Percentiles rank a stretch among this genome's conserved stretches.
phyloP scores from a whole-genome alignment of 139 green algal species.

The Closterium sp. region DNA sequence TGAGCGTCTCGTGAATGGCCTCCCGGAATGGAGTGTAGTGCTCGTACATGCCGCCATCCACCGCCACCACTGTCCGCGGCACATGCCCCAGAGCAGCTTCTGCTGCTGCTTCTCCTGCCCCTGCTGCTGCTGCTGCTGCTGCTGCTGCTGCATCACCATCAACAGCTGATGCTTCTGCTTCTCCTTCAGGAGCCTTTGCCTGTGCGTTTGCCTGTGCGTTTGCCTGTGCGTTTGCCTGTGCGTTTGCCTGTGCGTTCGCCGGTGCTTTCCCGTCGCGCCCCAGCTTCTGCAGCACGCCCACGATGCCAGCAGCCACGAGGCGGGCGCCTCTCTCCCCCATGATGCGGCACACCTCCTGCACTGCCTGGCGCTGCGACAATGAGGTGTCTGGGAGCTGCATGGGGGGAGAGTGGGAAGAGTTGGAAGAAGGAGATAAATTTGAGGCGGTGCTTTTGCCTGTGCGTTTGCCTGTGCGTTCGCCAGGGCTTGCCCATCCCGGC shows the following conservation, averaged over 20 bases:
- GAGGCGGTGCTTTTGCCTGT: too few species aligned
- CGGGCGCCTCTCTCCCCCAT: conserved; percentile 8
- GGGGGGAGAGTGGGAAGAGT: too few species aligned
- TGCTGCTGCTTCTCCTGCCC: neutral
- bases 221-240: too few species aligned
- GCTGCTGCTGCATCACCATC: too few species aligned
- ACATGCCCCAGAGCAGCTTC: neutral
- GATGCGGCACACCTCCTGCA: conserved; percentile 11
- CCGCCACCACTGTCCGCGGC: conserved; percentile 4
- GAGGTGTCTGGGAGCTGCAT: conserved; percentile 5
- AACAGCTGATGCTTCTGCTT: neutral
- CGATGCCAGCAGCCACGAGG: conserved; percentile 21
- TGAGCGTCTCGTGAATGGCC: neutral
- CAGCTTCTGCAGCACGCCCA: conserved; percentile 42
- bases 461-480: too few species aligned
- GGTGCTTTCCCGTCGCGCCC: conserved; percentile 8
- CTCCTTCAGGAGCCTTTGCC: too few species aligned
- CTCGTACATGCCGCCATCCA: conserved; percentile 37
- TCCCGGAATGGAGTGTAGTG: conserved; percentile 27
- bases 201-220: too few species aligned
- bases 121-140: too few species aligned
- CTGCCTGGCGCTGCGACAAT: neutral
- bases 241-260: too few species aligned
- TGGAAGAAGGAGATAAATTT: too few species aligned
- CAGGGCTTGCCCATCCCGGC: neutral